These are phyloP conservation scores for Hemisphaericaspora xylofermentans DNA, from an alignment of 1,139 yeast genomes.

Conservation along the genomic window DNA sequence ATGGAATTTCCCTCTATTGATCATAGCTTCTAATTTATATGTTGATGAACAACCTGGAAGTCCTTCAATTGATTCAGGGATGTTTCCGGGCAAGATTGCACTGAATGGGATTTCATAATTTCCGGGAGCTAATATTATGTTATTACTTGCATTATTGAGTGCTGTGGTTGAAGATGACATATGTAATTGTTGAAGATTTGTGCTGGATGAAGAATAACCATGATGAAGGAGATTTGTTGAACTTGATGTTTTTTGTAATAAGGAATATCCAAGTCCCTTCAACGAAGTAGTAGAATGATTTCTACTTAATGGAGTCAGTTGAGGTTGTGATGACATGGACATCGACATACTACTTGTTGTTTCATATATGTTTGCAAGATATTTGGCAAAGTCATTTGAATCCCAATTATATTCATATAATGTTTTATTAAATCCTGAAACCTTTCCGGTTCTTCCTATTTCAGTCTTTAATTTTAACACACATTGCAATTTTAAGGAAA, in stretches of 20 bases:
- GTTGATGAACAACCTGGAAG: slow-evolving; percentile 80
- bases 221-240: slow-evolving; percentile 1
- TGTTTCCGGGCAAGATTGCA: slow-evolving; percentile 77
- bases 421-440: slow-evolving; percentile 59
- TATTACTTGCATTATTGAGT: slow-evolving; percentile 16
- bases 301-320: slow-evolving; percentile 20
- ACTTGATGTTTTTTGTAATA: slow-evolving; percentile 8
- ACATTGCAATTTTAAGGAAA: slow-evolving; percentile 64
- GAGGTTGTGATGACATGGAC: too few species aligned
- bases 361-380: slow-evolving; percentile 32
- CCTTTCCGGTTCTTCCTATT: slow-evolving; percentile 33
- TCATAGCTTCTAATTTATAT: slow-evolving; percentile 73
- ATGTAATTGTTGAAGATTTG: slow-evolving; percentile 8
- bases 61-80: slow-evolving; percentile 90
- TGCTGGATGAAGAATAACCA: slow-evolving; percentile 15
- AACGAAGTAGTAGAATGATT: slow-evolving; percentile 37
- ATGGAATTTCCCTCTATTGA: slow-evolving; percentile 81
- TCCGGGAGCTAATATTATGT: slow-evolving; percentile 55
- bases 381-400: slow-evolving; percentile 48
- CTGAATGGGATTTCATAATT: slow-evolving; percentile 91
- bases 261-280: slow-evolving; percentile 28
- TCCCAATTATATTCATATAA: slow-evolving; percentile 81
- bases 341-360: slow-evolving; percentile 13
- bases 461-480: slow-evolving; percentile 48
- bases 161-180: slow-evolving; percentile 11